phyloP scores from a whole-genome alignment of 495 filamentous ascomycete genomes.

The Xylaria sp. region DNA sequence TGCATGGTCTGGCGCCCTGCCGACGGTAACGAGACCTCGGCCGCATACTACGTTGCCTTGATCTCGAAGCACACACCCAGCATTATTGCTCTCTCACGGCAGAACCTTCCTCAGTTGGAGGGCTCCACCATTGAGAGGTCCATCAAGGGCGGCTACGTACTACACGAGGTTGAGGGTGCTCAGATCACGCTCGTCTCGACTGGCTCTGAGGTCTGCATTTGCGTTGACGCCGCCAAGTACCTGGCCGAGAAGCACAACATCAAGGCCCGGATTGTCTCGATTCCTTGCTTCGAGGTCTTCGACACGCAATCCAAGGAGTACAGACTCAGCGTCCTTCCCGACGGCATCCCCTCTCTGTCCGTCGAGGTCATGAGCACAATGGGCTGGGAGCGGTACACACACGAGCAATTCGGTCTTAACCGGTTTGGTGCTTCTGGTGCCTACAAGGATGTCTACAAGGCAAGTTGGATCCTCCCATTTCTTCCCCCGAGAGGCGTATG shows the following conservation, averaged over 20 bases:
- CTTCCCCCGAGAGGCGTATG: slow-evolving; percentile 7
- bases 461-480: slow-evolving; percentile 50
- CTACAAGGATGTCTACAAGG: slow-evolving; percentile 97
- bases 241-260: slow-evolving; percentile 89
- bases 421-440: slow-evolving; percentile 95
- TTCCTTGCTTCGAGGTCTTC: slow-evolving; percentile 98
- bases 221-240: slow-evolving; percentile 87
- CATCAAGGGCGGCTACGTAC: slow-evolving; percentile 93
- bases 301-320: slow-evolving; percentile 94
- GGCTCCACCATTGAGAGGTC: slow-evolving; percentile 84
- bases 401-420: slow-evolving; percentile 99
- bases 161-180: slow-evolving; percentile 82
- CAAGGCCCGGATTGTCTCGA: slow-evolving; percentile 89
- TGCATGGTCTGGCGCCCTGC: slow-evolving; percentile 99
- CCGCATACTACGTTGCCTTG: slow-evolving; percentile 95
- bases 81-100: slow-evolving; percentile 93
- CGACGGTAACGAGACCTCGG: slow-evolving; percentile 97
- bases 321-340: slow-evolving; percentile 86
- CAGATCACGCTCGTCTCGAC: slow-evolving; percentile 91
- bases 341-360: slow-evolving; percentile 91
- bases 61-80: slow-evolving; percentile 89
- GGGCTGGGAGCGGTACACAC: slow-evolving; percentile 97
- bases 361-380: slow-evolving; percentile 92
- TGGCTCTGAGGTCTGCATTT: slow-evolving; percentile 94
- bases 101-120: slow-evolving; percentile 98